A percentile compares a stretch with the other conserved stretches of the same genome.
phyloP scores from a whole-genome alignment of 805 yeast species.

The Starmera amethionina region DNA sequence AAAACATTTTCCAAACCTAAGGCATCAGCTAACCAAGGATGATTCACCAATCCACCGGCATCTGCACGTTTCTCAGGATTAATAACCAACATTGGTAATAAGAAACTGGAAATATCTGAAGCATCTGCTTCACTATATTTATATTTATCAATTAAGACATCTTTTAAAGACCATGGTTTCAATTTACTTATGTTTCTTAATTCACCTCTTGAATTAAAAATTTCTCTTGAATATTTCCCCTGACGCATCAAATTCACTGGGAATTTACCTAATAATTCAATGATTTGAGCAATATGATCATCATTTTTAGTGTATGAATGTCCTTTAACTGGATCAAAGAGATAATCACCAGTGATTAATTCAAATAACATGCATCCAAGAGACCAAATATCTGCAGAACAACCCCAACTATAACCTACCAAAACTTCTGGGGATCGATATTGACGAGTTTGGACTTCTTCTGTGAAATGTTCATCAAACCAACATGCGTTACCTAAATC shows the following conservation, averaged over 20 bases:
- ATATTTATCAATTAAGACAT: conserved; percentile 80
- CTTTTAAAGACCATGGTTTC: conserved; percentile 82
- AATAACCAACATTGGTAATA: conserved; percentile 71
- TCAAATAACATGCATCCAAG: conserved; percentile 87
- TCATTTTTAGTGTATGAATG: conserved; percentile 78
- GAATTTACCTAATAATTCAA: conserved; percentile 67
- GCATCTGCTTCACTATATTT: conserved; percentile 63
- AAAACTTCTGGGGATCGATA: conserved; percentile 87
- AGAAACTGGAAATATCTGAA: conserved; percentile 60
- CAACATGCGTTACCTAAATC: conserved; percentile 92
- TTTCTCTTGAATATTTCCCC: conserved; percentile 51
- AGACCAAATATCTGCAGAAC: conserved; percentile 94
- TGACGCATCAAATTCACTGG: conserved; percentile 50
- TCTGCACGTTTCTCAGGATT: conserved; percentile 83
- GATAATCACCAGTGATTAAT: conserved; percentile 84
- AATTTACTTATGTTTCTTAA: conserved; percentile 70
- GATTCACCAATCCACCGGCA: conserved; percentile 92
- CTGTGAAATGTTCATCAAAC: conserved; percentile 69
- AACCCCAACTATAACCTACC: conserved; percentile 84
- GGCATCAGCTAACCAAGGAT: conserved; percentile 74
- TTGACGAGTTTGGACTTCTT: conserved; percentile 87
- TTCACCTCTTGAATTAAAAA: conserved; percentile 60
- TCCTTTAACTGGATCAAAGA: conserved; percentile 80
- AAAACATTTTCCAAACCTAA: conserved; percentile 64
- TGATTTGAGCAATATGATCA: conserved; percentile 92